Conservation (phyloP, 768 basidiomycete genomes). For the Phanerochaete carnosa region DNA sequence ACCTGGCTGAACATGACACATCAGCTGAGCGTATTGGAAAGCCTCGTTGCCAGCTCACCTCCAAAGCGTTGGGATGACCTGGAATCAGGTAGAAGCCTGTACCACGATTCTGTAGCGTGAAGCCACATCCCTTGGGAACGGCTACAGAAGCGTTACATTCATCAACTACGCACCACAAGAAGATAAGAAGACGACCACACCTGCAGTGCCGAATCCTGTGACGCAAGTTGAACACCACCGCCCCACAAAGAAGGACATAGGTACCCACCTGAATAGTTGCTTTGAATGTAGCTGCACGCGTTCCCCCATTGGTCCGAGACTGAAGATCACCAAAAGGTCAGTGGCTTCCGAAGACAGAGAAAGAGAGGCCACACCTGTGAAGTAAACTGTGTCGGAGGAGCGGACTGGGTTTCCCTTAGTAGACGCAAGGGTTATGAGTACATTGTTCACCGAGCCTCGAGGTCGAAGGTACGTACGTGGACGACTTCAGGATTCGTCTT, state of each 20-base stretch:
- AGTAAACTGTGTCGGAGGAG: constrained; percentile 93
- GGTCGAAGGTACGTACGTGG: constrained; percentile 44
- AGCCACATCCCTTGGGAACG: constrained; percentile 91
- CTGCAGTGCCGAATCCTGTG: constrained; percentile 85
- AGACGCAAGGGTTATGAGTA: neutral
- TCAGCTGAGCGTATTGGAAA: neutral
- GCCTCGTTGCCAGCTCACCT: constrained; percentile 37
- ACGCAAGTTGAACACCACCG: neutral
- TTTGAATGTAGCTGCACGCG: constrained; percentile 86
- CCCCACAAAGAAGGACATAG: neutral
- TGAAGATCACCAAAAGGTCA: constrained; percentile 23
- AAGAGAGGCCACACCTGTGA: constrained; percentile 57
- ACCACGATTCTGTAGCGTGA: constrained; percentile 95
- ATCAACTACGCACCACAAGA: neutral
- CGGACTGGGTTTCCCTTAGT: constrained; percentile 81
- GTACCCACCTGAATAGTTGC: constrained; percentile 73
- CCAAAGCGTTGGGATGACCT: constrained; percentile 81
- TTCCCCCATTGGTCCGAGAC: constrained; percentile 87
- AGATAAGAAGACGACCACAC: constrained; percentile 30
- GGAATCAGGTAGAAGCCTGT: constrained; percentile 76
- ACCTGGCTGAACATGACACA: constrained; percentile 45
- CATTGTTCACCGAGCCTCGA: neutral
- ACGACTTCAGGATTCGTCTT: constrained; percentile 64
- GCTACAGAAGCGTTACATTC: constrained; percentile 38
- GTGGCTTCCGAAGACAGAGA: neutral